Conservation (phyloP, 1,284 basidiomycete species). For the Sanghuangporus baumii region DNA sequence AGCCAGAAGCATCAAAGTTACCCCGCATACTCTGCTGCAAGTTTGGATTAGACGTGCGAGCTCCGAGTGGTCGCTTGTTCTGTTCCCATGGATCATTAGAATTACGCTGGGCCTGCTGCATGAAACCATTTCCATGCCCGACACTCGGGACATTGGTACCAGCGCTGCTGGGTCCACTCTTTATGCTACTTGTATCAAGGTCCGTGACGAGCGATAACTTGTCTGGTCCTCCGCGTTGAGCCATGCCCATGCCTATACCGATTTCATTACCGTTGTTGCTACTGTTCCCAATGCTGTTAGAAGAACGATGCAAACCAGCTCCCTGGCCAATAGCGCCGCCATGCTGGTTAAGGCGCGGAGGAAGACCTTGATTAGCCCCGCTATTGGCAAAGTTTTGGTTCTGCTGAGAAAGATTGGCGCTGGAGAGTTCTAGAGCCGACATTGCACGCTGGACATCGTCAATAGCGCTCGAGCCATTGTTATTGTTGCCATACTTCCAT, state of each 20-base stretch:
- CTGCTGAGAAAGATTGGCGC: slow-evolving; percentile 25
- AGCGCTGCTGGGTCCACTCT: slow-evolving; percentile 40
- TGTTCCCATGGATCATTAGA: slow-evolving; percentile 43
- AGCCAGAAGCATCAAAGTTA: slow-evolving; percentile 33
- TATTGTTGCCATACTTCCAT: slow-evolving; percentile 39
- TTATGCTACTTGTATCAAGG: slow-evolving; percentile 49
- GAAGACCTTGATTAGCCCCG: slow-evolving; percentile 45
- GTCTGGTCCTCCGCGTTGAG: slow-evolving; percentile 23
- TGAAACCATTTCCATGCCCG: slow-evolving; percentile 37
- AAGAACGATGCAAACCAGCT: slow-evolving; percentile 35
- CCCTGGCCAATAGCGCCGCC: slow-evolving; percentile 43
- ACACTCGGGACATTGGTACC: slow-evolving; percentile 36
- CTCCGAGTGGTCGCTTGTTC: slow-evolving; percentile 50
- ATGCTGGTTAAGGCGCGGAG: slow-evolving; percentile 59
- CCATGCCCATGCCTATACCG: not conserved
- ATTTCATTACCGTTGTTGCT: slow-evolving; percentile 8
- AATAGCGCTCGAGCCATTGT: slow-evolving; percentile 35
- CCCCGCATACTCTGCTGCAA: slow-evolving; percentile 43
- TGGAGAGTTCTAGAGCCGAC: slow-evolving; percentile 54
- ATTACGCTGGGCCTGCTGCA: slow-evolving; percentile 23
- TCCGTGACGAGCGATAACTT: slow-evolving; percentile 56
- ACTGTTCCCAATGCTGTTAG: slow-evolving; percentile 29
- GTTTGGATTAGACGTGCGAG: slow-evolving; percentile 63
- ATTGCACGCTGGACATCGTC: slow-evolving; percentile 74
- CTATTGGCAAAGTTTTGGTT: slow-evolving; percentile 9